Conservation (phyloP, 1,139 yeast species). For the Arxiozyma telluris region DNA sequence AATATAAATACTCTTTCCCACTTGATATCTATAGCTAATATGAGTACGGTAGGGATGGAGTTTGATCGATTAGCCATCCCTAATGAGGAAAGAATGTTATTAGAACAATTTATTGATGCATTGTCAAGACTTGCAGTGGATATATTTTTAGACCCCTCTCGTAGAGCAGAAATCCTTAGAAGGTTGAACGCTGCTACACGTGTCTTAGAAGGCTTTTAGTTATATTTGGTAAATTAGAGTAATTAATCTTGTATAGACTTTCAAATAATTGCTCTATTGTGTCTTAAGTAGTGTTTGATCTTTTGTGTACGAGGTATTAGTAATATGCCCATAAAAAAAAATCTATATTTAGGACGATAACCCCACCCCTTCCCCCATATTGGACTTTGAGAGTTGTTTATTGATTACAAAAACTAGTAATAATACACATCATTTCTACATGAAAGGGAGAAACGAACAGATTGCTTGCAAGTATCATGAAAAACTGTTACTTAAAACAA, state of each 20-base stretch:
- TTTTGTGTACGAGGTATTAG: neutral
- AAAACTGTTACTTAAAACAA: too few relatives aligned
- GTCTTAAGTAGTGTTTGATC: neutral
- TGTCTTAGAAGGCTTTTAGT: slow-evolving; percentile 70
- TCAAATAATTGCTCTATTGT: neutral
- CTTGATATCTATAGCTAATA: slow-evolving; percentile 56
- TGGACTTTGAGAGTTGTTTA: neutral
- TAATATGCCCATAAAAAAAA: too few relatives aligned
- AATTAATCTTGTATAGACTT: neutral
- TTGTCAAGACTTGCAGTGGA: slow-evolving; percentile 78
- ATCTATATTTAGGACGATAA: neutral
- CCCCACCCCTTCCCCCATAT: too few relatives aligned
- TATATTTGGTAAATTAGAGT: neutral
- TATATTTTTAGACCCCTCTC: slow-evolving; percentile 72
- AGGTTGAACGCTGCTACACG: slow-evolving; percentile 72
- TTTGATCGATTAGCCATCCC: slow-evolving; percentile 69
- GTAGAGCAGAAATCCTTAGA: slow-evolving; percentile 69
- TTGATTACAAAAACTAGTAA: too few relatives aligned
- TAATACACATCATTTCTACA: too few relatives aligned
- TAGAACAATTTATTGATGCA: slow-evolving; percentile 79
- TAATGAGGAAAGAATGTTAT: slow-evolving; percentile 61
- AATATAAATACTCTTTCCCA: slow-evolving; percentile 41
- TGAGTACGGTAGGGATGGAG: slow-evolving; percentile 36
- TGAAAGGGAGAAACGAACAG: neutral
- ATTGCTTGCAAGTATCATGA: neutral